phyloP scores from a whole-genome alignment of 2,329 filamentous ascomycete species.

The Diaporthe longicolla region DNA sequence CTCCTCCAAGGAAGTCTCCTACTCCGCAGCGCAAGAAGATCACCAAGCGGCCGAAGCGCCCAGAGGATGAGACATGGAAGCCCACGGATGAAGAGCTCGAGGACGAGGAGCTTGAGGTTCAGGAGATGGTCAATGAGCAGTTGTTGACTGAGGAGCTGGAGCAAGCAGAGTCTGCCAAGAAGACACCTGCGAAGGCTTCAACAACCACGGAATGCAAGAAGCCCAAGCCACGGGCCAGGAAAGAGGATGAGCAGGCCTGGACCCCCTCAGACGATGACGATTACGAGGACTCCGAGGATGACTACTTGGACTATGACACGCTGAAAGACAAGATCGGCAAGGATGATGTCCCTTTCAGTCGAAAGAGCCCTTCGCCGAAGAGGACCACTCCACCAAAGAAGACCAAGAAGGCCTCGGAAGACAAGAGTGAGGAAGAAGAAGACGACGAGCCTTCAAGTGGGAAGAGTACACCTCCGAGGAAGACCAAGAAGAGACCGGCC shows the following conservation, averaged over 20 bases:
- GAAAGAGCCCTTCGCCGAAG: constrained; percentile 2
- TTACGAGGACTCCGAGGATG: constrained; percentile 11
- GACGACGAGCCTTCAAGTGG: constrained; percentile 1
- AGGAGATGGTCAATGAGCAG: constrained; percentile 42
- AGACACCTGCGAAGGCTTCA: background rate
- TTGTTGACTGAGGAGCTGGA: constrained; percentile 20
- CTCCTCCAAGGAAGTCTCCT: constrained; percentile 15
- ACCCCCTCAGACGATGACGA: constrained; percentile 13
- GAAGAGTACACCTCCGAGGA: constrained; percentile 26
- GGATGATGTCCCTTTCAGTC: background rate
- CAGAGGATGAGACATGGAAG: constrained; percentile 39
- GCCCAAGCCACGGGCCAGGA: background rate
- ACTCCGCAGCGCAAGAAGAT: constrained; percentile 31
- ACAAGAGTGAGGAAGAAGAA: constrained; percentile 16
- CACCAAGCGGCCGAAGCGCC: constrained; percentile 18
- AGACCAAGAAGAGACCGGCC: constrained; percentile 38
- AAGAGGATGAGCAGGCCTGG: constrained; percentile 38
- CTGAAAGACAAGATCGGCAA: constrained; percentile 7
- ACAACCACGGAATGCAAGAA: background rate
- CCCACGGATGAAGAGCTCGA: constrained; percentile 41
- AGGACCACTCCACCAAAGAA: constrained; percentile 22
- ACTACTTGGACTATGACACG: constrained; percentile 29
- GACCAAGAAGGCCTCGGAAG: constrained; percentile 27
- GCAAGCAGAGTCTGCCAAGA: background rate
- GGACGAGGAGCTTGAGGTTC: constrained; percentile 40